These are phyloP conservation scores for Perilla frutescens DNA, from an alignment of 257 asterid genomes.

Conservation along the genomic window DNA sequence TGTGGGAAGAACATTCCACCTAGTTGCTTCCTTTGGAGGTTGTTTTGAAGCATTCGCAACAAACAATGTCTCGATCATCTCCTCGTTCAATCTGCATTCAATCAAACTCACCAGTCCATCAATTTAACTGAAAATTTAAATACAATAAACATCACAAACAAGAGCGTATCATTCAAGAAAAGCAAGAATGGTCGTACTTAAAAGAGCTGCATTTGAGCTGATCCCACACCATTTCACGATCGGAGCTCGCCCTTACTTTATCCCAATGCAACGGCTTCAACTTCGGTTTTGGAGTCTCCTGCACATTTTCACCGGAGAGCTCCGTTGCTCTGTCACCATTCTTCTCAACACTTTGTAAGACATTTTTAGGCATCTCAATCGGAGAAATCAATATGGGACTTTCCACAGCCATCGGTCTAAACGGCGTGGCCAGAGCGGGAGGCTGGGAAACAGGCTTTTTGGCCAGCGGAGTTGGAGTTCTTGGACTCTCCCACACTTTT, in stretches of 20 bases:
- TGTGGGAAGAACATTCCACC: constrained; percentile 68
- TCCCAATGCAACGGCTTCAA: constrained; percentile 98
- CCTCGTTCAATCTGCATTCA: constrained; percentile 86
- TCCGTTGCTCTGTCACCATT: constrained; percentile 34
- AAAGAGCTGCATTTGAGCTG: constrained; percentile 92
- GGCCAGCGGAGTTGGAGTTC: constrained; percentile 60
- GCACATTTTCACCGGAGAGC: constrained; percentile 33
- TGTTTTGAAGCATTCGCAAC: constrained; percentile 67
- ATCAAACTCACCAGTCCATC: constrained; percentile 7
- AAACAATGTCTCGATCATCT: constrained; percentile 94
- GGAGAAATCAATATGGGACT: constrained; percentile 63
- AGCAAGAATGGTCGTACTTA: constrained; percentile 55
- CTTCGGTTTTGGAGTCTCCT: constrained; percentile 73
- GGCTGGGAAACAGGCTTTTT: constrained; percentile 47
- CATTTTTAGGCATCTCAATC: constrained; percentile 53
- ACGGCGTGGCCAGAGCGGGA: constrained; percentile 53
- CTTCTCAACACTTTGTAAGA: constrained; percentile 35
- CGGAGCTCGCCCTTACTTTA: constrained; percentile 97
- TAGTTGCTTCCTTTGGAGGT: constrained; percentile 57
- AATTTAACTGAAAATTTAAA: constrained; percentile 4
- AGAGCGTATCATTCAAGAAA: neutral
- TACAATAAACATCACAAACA: constrained; percentile 14
- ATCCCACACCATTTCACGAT: constrained; percentile 99
- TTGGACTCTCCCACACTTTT: constrained; percentile 68
- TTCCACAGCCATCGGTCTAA: constrained; percentile 52